phyloP scores from a whole-genome alignment of 208 protist genomes.

The Entamoeba dispar region DNA sequence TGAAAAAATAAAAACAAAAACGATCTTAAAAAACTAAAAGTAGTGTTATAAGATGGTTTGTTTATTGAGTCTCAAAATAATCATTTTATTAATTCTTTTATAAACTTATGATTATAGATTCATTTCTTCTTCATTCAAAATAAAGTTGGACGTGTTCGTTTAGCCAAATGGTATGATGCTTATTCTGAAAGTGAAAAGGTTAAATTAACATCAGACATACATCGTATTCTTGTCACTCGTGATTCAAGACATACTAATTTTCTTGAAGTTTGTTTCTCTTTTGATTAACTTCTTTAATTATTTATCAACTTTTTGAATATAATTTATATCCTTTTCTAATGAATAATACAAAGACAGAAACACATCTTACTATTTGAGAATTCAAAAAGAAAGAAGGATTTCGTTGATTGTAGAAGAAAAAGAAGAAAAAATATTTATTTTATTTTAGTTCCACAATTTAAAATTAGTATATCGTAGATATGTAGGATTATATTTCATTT shows the following conservation, averaged over 20 bases:
- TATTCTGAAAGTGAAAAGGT: constrained; percentile 71
- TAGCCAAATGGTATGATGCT: constrained; percentile 87
- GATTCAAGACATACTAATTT: not conserved
- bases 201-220: constrained; percentile 71
- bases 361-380: too few relatives aligned
- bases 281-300: too few relatives aligned
- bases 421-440: too few relatives aligned
- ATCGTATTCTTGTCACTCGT: not conserved
- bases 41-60: too few relatives aligned
- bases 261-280: not conserved
- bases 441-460: constrained; percentile 49
- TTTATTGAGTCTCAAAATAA: too few relatives aligned
- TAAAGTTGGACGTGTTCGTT: constrained; percentile 80
- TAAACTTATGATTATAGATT: constrained; percentile 45
- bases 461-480: constrained; percentile 92
- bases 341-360: too few relatives aligned
- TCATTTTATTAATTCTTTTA: not conserved
- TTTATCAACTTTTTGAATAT: too few relatives aligned
- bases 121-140: constrained; percentile 94
- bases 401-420: too few relatives aligned
- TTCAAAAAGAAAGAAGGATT: too few relatives aligned
- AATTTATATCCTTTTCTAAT: too few relatives aligned
- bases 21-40: too few relatives aligned
- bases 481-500: constrained; percentile 92
- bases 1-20: too few relatives aligned